Base-by-base conservation (phyloP, 495 filamentous ascomycete genomes). In the Xylaria scruposa region DNA sequence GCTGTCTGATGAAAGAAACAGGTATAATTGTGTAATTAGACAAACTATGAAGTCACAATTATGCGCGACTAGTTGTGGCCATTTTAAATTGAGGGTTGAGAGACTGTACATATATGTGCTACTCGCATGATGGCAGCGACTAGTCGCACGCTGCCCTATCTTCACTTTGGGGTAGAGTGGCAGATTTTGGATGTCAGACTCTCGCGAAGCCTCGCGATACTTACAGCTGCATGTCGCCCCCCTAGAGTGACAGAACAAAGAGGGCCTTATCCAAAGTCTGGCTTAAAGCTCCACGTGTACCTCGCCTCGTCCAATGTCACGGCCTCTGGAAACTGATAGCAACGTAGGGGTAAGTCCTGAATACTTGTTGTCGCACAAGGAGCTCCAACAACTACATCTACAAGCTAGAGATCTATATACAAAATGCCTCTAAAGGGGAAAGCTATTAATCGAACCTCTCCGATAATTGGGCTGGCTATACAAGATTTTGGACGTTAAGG, bases 161-260 rank as follows among this genome's bases (percentile, higher is more conserved):
- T 62, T 24, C 60, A n/a, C 36, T 44, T 12, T 38, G 56, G 17
- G 31, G 4, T 17, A 38, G 33, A 38, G 33, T 8, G 31, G 3
- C 60, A 44, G 60, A 62, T 7, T 62, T 62, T 42, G 60, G 60
- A n/a, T n/a, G n/a, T n/a, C n/a, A n/a, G n/a, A n/a, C n/a, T n/a
- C n/a, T n/a, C n/a, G n/a, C n/a, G n/a, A n/a, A n/a, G n/a, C n/a
- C n/a, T n/a, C n/a, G n/a, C n/a, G n/a, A n/a, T n/a, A n/a, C n/a
- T n/a, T n/a, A n/a, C n/a, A n/a, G n/a, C n/a, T n/a, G n/a, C n/a
- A n/a, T n/a, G n/a, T n/a, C n/a, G n/a, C n/a, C n/a, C n/a, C n/a
- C n/a, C n/a, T n/a, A n/a, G n/a, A n/a, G n/a, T n/a, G n/a, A n/a
- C n/a, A n/a, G n/a, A n/a, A n/a, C n/a, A n/a, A n/a, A n/a, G n/a